phyloP scores from a whole-genome alignment of 169 alveolate genomes.

The Babesia sp. region DNA sequence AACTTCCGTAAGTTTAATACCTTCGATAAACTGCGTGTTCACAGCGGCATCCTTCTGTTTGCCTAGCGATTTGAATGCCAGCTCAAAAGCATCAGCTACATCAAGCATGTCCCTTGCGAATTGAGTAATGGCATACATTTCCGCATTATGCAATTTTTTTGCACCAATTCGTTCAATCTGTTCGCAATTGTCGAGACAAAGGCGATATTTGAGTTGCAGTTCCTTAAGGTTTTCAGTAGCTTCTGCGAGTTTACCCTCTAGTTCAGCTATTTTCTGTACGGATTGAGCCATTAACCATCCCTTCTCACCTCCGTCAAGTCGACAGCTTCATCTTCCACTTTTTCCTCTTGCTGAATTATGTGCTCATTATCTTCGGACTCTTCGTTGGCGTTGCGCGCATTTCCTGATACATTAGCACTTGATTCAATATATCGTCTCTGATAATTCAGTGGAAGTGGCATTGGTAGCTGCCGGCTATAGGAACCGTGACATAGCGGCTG shows the following conservation, averaged over 20 bases:
- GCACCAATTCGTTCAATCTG: slow-evolving; percentile 77
- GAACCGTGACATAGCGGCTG: neutral
- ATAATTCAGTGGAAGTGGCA: neutral
- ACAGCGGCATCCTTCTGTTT: slow-evolving; percentile 60
- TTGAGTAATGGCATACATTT: slow-evolving; percentile 82
- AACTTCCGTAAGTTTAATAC: slow-evolving; percentile 84
- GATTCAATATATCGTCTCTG: neutral
- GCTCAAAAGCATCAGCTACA: slow-evolving; percentile 85
- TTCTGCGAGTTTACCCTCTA: slow-evolving; percentile 63
- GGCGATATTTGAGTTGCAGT: slow-evolving; percentile 73
- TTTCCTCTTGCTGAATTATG: neutral
- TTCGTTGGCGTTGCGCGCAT: neutral
- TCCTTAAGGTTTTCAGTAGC: slow-evolving; percentile 65
- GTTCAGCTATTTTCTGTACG: slow-evolving; percentile 51
- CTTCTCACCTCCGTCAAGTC: slow-evolving; percentile 18
- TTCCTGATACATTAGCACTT: neutral
- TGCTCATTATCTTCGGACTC: slow-evolving; percentile 5
- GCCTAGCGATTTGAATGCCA: slow-evolving; percentile 72
- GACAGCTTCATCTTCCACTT: slow-evolving; percentile 17
- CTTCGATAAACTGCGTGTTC: slow-evolving; percentile 75
- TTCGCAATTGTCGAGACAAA: slow-evolving; percentile 82
- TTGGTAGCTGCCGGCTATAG: neutral
- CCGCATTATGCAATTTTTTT: slow-evolving; percentile 76
- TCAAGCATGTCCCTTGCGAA: slow-evolving; percentile 88
- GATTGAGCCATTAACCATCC: neutral